Base-by-base conservation (phyloP, 2,329 filamentous ascomycete genomes). In the Ophiosphaerella herpotricha region DNA sequence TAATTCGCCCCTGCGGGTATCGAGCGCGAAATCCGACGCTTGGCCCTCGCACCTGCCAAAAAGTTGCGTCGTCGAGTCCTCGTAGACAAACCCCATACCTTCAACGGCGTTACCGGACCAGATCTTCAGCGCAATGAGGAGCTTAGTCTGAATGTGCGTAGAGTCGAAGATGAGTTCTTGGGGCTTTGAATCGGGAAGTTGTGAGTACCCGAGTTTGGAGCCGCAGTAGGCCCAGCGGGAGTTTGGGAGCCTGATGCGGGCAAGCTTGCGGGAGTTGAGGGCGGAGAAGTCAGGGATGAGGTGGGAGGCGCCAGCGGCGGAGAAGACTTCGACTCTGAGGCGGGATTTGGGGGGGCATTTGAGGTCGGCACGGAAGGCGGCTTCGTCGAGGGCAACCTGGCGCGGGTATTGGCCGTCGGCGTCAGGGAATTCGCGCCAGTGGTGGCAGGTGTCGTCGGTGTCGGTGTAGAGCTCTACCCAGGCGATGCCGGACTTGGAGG, bases 41-140 rank as follows among this genome's bases (percentile, higher is more conserved):
- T 87, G 87, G 7, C 87, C 89, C 11, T 88, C 88, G 46, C 82
- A 80, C 66, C 90, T 92, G 35, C 94, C 94, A 77, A 99, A 95
- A 3, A 97, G 73, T 68, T 97, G 91, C 46, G 81, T 88, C 1
- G 89, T 88, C 13, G 84, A 82, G 71, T 97, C 91, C 65, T 97
- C 93, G 67, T 96, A 97, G 51, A 89, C 80, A 73, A 99, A 97
- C 71, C 97, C 93, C 16, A 99, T 74, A 0, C 94, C 94, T 69
- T 96, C 88, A 11, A 97, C 68, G 4, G 87, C 87, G 50, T 80
- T 78, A 2, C 89, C 91, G 62, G 91, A 87, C 66, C 91, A 95
- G 12, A 96, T 80, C 52, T 85, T 82, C 48, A 97, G 82, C 5
- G 84, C 84, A 1, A 85, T 87, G 55, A 97, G 78, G 26, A 96